Conservation (phyloP, 441 rosid species). For the Brassica balearica region DNA sequence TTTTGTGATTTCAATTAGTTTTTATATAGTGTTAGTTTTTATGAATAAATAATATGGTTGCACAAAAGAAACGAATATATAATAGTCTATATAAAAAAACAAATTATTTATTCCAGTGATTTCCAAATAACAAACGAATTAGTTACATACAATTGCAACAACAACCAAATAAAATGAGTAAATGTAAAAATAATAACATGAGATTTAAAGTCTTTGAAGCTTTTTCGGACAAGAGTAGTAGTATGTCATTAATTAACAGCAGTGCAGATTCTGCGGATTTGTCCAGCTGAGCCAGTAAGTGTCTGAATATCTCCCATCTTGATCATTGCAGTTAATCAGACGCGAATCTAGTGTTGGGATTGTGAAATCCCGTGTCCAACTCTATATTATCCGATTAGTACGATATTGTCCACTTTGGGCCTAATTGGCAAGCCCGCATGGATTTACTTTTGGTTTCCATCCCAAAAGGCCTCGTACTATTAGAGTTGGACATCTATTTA, state of each 20-base stretch:
- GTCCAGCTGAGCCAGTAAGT: slow-evolving; percentile 50
- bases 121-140: slow-evolving; percentile 18
- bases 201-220: neutral
- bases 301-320: slow-evolving; percentile 66
- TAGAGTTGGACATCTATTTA: too few relatives aligned
- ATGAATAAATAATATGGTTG: too few relatives aligned
- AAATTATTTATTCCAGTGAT: neutral
- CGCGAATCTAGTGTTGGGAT: slow-evolving; percentile 32
- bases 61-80: too few relatives aligned
- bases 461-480: too few relatives aligned
- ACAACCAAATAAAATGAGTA: slow-evolving; percentile 16
- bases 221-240: neutral
- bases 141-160: slow-evolving; percentile 30
- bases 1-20: too few relatives aligned
- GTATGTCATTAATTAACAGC: slow-evolving; percentile 43
- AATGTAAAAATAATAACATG: slow-evolving; percentile 10
- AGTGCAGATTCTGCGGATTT: slow-evolving; percentile 52
- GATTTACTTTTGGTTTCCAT: too few relatives aligned
- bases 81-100: too few relatives aligned
- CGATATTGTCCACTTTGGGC: too few relatives aligned
- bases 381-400: too few relatives aligned
- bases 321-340: slow-evolving; percentile 69
- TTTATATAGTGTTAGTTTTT: too few relatives aligned
- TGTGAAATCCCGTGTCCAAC: too few relatives aligned
- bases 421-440: too few relatives aligned